phyloP scores from a whole-genome alignment of 805 yeast genomes.

The Zygoascus bituminiphila region DNA sequence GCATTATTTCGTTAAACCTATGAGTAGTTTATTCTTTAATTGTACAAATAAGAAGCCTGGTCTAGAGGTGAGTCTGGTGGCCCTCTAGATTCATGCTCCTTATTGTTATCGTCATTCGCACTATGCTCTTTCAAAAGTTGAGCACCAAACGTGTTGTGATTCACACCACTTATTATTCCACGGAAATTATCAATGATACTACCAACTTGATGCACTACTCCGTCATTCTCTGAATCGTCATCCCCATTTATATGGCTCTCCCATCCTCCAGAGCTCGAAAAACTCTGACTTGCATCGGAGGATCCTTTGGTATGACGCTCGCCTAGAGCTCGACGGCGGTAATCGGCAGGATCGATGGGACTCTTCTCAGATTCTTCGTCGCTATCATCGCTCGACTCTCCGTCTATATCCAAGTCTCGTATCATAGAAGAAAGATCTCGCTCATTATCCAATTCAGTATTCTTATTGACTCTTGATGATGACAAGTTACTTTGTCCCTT shows the following conservation, averaged over 20 bases:
- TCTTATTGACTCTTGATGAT: background rate
- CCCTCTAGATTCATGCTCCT: background rate
- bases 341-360: background rate
- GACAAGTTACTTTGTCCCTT: background rate
- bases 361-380: background rate
- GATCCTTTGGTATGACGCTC: background rate
- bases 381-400: background rate
- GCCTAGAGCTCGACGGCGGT: background rate
- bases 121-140: background rate
- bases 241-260: constrained; percentile 12
- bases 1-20: background rate
- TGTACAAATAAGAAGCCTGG: background rate
- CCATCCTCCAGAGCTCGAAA: constrained; percentile 15
- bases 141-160: background rate
- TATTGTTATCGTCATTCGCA: background rate
- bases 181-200: constrained; percentile 18
- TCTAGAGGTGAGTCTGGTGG: background rate
- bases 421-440: constrained; percentile 13
- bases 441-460: background rate
- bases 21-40: background rate
- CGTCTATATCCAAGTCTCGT: constrained; percentile 7
- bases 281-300: constrained; percentile 4
- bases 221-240: constrained; percentile 20
- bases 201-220: constrained; percentile 16
- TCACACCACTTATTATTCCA: background rate